Evolutionary conservation across 2,329 filamentous ascomycete genomes (phyloP), one percentile per base, ranked within the genome.

Genomic region (Talaromyces verruculosus): DNA sequence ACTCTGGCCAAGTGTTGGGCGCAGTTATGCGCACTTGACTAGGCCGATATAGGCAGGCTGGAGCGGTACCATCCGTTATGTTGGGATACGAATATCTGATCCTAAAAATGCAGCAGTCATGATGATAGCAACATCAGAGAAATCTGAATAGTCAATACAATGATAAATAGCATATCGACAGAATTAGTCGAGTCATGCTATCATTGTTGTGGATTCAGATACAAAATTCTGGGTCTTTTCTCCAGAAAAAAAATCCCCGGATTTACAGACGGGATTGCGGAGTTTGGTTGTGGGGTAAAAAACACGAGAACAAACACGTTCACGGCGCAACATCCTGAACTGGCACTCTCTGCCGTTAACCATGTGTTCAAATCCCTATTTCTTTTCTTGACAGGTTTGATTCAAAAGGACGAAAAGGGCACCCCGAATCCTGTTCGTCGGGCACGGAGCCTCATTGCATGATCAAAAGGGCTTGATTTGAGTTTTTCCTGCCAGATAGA

Each of bases 381-480:
- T 28, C 15, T 15, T 53, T 53, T 22, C 15, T 53, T 13, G 30
- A 30, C 15, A 28, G 7, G 22, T 30, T 10, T 55, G 7, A 17
- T 17, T n/a, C 35, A 22, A 15, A 19, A 3, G 30, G 7, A 35
- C 10, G 15, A 19, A 15, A 43, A 28, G 1, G 33, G 19, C 25
- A 10, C 13, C 43, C n/a, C 37, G 35, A 43, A 43, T 30, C 22
- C 25, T 37, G 17, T 41, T 22, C 11, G 35, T 13, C 1, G 57
- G 15, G 57, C 57, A 43, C 37, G 39, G 57, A 41, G 57, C 35
- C 37, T 59, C 37, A 25, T 59, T 43, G 57, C 57, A 59, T 59
- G 57, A 43, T 43, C 35, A 49, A 28, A 33, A 33, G 55, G 15
- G 35, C 19, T 28, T 43, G 57, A 22, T 41, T 41, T 41, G 57